Base-by-base conservation (phyloP, 2,329 filamentous ascomycete species). In the Incumbomyces delicatus region DNA sequence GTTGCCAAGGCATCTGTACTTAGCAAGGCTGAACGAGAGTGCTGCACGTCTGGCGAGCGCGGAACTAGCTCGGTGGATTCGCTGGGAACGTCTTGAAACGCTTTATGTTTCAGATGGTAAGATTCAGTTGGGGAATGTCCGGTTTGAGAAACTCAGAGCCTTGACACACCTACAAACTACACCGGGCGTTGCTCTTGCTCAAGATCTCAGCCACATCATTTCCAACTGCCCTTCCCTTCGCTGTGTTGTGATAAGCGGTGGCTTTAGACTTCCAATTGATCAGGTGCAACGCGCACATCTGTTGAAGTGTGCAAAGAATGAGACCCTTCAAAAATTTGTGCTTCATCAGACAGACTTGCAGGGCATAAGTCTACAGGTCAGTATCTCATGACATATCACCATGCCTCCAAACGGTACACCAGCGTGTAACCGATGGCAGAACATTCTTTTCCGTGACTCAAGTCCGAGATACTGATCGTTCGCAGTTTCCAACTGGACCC, bases 11-110 rank as follows among this genome's bases (percentile, higher is more conserved):
- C 13, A n/a, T 7, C 7, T 45, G n/a, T 18, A 33, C 8, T 34
- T 45, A 12, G 42, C 42, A 18, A 36, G 30, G 59, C 58, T 5
- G 57, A 58, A 50, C 53, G 68, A 22, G 61, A 60, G 29, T 27
- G 20, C 17, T 30, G 33, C 30, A 14, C 18, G 32, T 3, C 31
- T 41, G 14, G 27, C 36, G 57, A 56, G 47, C 41, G 49, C 31
- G 58, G 57, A 32, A 45, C 58, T 32, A 56, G 32, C 32, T 46
- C 29, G 29, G 38, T 39, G 32, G 20, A 34, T 44, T 17, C 18
- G 20, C 13, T 43, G 41, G 34, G 34, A 27, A 17, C 27, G 36
- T 13, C 32, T 44, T 18, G 36, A 41, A 27, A 22, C 22, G 12
- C 27, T 40, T 14, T 31, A 35, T 7, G 29, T 40, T 22, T 35